phyloP scores from a whole-genome alignment of 1,284 basidiomycete species.

The Melampsora larici-populina region DNA sequence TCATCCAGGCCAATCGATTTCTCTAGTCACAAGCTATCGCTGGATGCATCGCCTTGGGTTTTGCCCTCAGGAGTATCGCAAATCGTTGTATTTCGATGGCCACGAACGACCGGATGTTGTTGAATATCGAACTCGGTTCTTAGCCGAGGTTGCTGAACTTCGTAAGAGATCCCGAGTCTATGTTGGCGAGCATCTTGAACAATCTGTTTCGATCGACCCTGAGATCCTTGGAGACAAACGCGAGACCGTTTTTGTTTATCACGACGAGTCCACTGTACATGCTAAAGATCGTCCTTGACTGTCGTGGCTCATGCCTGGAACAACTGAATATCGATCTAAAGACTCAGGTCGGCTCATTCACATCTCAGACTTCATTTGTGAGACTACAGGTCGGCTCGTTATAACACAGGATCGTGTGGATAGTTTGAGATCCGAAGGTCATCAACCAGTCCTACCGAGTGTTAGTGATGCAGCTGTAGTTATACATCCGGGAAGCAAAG shows the following conservation, averaged over 20 bases:
- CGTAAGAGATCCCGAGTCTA: slow-evolving; percentile 4
- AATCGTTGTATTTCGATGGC: slow-evolving; percentile 22
- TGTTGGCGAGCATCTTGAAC: neutral
- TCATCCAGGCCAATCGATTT: neutral
- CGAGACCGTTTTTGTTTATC: slow-evolving; percentile 13
- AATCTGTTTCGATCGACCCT: neutral
- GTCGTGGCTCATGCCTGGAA: neutral
- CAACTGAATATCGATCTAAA: neutral
- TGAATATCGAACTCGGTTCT: neutral
- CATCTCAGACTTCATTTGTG: slow-evolving; percentile 15
- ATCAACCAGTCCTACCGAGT: too few species aligned
- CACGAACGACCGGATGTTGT: slow-evolving; percentile 15
- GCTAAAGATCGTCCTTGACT: slow-evolving; percentile 2
- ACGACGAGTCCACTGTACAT: too few species aligned
- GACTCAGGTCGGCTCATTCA: slow-evolving; percentile 11
- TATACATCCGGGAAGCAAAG: too few species aligned
- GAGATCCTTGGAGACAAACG: neutral
- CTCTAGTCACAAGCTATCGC: neutral
- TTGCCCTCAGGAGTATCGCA: neutral
- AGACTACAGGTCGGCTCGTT: too few species aligned
- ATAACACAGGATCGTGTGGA: too few species aligned
- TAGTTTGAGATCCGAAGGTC: too few species aligned
- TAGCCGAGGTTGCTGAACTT: neutral
- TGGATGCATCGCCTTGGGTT: slow-evolving; percentile 2
- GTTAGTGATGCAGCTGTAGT: too few species aligned